phyloP scores from a whole-genome alignment of 768 basidiomycete genomes.

The Candolleomyces eurysporus region DNA sequence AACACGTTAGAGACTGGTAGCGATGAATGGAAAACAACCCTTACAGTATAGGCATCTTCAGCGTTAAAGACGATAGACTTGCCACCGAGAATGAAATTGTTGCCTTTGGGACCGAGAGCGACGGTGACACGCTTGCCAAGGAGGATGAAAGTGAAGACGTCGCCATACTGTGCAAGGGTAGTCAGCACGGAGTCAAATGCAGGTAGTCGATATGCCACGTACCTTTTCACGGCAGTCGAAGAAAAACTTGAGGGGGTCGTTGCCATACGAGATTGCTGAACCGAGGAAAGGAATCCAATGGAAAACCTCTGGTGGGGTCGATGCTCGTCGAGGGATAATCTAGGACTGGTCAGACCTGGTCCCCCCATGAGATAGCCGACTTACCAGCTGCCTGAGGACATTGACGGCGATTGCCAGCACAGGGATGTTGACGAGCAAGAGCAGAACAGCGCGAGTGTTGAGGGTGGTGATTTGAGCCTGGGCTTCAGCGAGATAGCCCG shows the following conservation, averaged over 20 bases:
- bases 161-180: conserved; percentile 66
- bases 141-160: conserved; percentile 95
- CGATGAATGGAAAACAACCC: conserved; percentile 11
- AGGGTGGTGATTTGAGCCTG: conserved; percentile 36
- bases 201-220: conserved; percentile 5
- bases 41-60: conserved; percentile 91
- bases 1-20: background rate
- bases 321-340: conserved; percentile 66
- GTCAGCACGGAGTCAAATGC: background rate
- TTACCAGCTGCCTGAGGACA: conserved; percentile 73
- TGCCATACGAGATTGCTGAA: conserved; percentile 85
- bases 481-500: conserved; percentile 39
- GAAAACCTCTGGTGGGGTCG: conserved; percentile 88
- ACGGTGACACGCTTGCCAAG: conserved; percentile 90
- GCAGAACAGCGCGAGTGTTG: conserved; percentile 35
- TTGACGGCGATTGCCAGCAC: conserved; percentile 69
- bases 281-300: conserved; percentile 90
- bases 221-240: conserved; percentile 78
- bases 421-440: conserved; percentile 66
- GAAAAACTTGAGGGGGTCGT: conserved; percentile 91
- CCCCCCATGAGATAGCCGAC: conserved; percentile 2
- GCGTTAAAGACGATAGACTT: conserved; percentile 91
- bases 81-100: conserved; percentile 92
- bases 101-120: conserved; percentile 86
- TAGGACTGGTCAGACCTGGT: conserved; percentile 22